A percentile compares a stretch with the other conserved stretches of the same genome.
Conservation (phyloP, 257 asterid genomes). For the Catharanthus roseus region DNA sequence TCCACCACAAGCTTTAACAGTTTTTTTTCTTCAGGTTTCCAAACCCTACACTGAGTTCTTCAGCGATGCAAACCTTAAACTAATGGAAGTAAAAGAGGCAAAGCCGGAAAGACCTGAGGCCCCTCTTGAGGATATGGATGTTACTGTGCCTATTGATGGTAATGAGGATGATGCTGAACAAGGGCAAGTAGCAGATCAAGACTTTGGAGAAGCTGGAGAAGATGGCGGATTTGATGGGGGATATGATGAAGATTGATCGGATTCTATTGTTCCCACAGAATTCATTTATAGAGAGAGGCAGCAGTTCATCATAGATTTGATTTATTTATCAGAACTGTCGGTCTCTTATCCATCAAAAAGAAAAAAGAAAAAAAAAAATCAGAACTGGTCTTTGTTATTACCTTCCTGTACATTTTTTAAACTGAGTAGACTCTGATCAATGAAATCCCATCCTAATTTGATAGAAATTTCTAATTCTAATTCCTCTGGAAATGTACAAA, state of each 20-base stretch:
- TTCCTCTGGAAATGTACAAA: background rate
- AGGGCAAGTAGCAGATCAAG: constrained; percentile 37
- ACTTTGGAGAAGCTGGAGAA: constrained; percentile 54
- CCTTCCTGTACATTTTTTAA: background rate
- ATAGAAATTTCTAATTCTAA: background rate
- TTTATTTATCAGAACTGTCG: background rate
- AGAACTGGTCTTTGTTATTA: background rate
- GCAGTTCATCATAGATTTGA: background rate
- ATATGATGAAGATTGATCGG: constrained; percentile 54
- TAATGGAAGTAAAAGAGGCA: constrained; percentile 34
- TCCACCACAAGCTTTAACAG: background rate
- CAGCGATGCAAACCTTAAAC: constrained; percentile 43
- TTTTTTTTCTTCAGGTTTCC: constrained; percentile 44
- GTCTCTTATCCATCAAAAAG: too few species aligned
- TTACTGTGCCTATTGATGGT: constrained; percentile 20
- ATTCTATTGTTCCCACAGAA: background rate
- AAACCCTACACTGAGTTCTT: constrained; percentile 73
- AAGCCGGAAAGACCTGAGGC: constrained; percentile 20
- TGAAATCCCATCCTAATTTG: background rate
- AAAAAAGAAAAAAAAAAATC: too few species aligned
- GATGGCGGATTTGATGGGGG: constrained; percentile 42
- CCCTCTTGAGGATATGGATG: constrained; percentile 37
- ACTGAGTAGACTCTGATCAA: background rate
- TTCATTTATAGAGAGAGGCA: background rate
- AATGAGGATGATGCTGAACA: constrained; percentile 25